These are phyloP conservation scores for Tricholoma matsutake DNA, from an alignment of 768 basidiomycete species.

Conservation along the genomic window DNA sequence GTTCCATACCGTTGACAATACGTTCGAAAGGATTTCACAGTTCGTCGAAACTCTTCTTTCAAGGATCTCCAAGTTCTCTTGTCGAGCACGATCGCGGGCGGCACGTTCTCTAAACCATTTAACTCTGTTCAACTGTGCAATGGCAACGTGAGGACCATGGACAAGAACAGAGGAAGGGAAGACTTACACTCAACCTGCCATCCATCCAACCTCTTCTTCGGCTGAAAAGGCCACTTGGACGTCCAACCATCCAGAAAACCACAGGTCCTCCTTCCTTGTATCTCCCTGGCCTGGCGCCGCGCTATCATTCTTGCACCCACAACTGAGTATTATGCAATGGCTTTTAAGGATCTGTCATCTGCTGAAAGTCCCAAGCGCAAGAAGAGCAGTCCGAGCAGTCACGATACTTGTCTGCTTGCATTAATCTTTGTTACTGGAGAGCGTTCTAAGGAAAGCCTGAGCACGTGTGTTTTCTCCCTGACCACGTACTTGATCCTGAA, in stretches of 20 bases:
- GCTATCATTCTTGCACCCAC: conserved; percentile 16
- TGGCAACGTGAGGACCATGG: neutral
- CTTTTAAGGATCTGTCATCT: too few species aligned
- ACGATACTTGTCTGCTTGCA: conserved; percentile 18
- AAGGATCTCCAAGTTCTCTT: conserved; percentile 28
- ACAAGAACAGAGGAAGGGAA: neutral
- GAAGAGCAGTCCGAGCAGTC: conserved; percentile 9
- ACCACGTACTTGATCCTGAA: conserved; percentile 19
- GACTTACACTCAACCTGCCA: conserved; percentile 24
- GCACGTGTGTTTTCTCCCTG: conserved; percentile 23
- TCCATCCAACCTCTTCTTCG: conserved; percentile 13
- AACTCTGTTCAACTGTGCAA: conserved; percentile 18
- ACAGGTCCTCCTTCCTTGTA: conserved; percentile 17
- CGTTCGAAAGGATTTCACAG: conserved; percentile 3
- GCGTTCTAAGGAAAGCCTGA: conserved; percentile 14
- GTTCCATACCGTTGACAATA: conserved; percentile 4
- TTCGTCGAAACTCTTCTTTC: conserved; percentile 23
- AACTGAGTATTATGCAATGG: conserved; percentile 15
- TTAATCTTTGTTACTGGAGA: conserved; percentile 12
- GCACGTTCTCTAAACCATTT: conserved; percentile 28
- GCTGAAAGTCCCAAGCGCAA: conserved; percentile 10
- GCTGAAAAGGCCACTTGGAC: conserved; percentile 11
- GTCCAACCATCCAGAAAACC: conserved; percentile 21
- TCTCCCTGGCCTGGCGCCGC: conserved; percentile 16
- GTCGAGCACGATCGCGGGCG: conserved; percentile 17